Evolutionary conservation across 108 stramenopile genomes (phyloP), one percentile per base, ranked within the genome.

Genomic region (Ochromonas danica): DNA sequence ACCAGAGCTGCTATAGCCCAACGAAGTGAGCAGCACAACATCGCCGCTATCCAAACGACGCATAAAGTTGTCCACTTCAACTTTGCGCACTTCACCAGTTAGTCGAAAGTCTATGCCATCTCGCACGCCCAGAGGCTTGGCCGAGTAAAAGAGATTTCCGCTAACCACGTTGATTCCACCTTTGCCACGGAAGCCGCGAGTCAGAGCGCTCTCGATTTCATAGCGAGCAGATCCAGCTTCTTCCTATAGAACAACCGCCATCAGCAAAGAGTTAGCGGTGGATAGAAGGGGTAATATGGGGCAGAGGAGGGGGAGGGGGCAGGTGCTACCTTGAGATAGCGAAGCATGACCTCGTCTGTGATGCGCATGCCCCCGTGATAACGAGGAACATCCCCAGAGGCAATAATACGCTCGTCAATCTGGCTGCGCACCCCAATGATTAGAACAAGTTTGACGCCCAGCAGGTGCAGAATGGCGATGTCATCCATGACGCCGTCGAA

Each of bases 181-280:
- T 3, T 61, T 33, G 33, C 42, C n/a, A 27, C 41, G 39, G 28
- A 87, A 61, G 63, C 90, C 85, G 63, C 91, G 83, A 25, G 93
- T 94, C 67, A 97, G 81, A 61, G 92, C 89, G 41, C 93, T 81
- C 79, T 97, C 96, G 67, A 97, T 93, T 81, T 95, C 94, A 84
- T 94, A 93, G 70, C 96, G 84, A n/a, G 94, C 94, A 78, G 89
- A 93, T 39, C 96, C 96, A 3, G 94, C 93, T 77, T 94, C 94
- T 84, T 94, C 96, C 80, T 95, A 94, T n/a, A n/a, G n/a, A n/a
- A n/a, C n/a, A n/a, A n/a, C n/a, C 28, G 94, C 91, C 42, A 95
- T 87, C 60, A 92, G 78, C 35, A 94, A 79, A 1, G 90, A 88
- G 39, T 92, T 90, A 45, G 87, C 79, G 82, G 94, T 91, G 1